Evolutionary conservation across 1,284 basidiomycete genomes (phyloP), one percentile per base, ranked within the genome.

Genomic region (Irpex rosettiformis): DNA sequence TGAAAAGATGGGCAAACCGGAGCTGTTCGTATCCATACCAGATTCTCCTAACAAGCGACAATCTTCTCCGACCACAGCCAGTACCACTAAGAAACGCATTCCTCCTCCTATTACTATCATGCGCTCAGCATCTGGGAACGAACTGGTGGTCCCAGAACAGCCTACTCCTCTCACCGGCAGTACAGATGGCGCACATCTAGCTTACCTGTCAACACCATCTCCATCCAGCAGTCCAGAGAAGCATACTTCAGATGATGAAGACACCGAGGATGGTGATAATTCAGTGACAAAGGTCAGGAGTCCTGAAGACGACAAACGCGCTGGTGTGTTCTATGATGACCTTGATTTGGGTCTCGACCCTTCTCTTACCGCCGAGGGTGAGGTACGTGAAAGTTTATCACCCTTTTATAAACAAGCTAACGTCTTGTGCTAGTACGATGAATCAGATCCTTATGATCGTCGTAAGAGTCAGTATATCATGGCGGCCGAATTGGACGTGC

Each of bases 401-500:
- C 28, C 24, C 18, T 45, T 58, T 42, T 28, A 40, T 56, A 18
- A 2, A 52, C 60, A 45, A 63, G 21, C 47, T 49, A 47, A 43
- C 54, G 13, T 7, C 37, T 45, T 27, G 48, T 48, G 11, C 10
- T 61, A 89, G 86, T 85, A 80, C 63, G 86, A 88, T 60, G 79
- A 82, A 49, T 74, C 81, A 63, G 88, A 89, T 66, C 86, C 85
- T 33, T 77, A 89, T 65, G 88, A 89, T 70, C 79, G 81, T 56
- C 79, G 88, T 43, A 80, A 79, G 66, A 90, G 86, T 68, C 89
- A 91, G 65, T 81, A 83, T 61, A 72, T 86, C 51, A 82, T 91
- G 81, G 83, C 77, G 62, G 83, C 84, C 16, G 80, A 86, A 68
- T 73, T 91, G 29, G 89, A 91, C 67, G 85, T 87, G 70, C 86